Base-by-base conservation (phyloP, 2,329 filamentous ascomycete genomes). In the Anisogramma anomala region DNA sequence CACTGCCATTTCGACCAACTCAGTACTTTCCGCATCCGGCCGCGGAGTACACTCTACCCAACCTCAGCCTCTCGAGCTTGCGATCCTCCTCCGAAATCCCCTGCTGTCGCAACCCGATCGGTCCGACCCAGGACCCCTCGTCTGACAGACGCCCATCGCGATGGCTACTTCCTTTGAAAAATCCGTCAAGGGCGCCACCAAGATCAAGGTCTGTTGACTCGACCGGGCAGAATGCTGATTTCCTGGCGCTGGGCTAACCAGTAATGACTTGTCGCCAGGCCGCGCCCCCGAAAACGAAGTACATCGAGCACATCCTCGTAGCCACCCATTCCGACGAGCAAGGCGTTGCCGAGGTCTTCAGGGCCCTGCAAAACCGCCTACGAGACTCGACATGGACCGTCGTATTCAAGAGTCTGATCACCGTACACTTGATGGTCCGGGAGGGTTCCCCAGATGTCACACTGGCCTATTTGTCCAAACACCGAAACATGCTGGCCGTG, bases 381-480 rank as follows among this genome's bases (percentile, higher is more conserved):
- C 82, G 87, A 58, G 91, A 98, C 61, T 89, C 89, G 52, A 94
- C 91, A 70, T 98, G 91, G 91, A 98, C 91, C n/a, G 87, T 96
- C 43, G 89, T 94, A 50, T 94, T 95, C 79, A 98, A 98, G 69
- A 82, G 86, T 53, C 70, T 98, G 51, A 94, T 96, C 54, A 91
- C 94, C 36, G 79, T 94, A 34, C 91, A 98, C 61, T 68, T 96
- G 47, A 96, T 98, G 91, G 91, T 98, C 58, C 78, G 91, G 52
- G 91, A 98, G 65, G 91, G 91, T 40, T 82, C 88, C 49, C 79
- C 82, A 25, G 86, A 96, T 58, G 83, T 87, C 36, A 94, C 91
- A 3, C 69, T 98, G 50, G 74, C 78, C 47, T 95, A 85, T 55
- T 74, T 98, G 25, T 74, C 88, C 32, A 81, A 83, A 51, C 82